Conservation (phyloP, 768 basidiomycete species). For the Panaeolus cyanescens region DNA sequence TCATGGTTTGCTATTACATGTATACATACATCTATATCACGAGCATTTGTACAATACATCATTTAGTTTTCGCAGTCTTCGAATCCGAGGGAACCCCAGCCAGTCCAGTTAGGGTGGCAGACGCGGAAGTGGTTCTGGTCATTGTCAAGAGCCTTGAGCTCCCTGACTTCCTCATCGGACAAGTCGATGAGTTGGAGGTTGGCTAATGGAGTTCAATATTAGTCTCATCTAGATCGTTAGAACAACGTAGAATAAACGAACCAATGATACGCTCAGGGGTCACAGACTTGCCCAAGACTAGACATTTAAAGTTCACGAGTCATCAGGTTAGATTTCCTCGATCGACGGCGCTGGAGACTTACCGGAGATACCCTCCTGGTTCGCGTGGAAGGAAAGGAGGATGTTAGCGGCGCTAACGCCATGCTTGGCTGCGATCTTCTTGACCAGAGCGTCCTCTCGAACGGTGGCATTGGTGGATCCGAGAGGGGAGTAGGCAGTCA, state of each 20-base stretch:
- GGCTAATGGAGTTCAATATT: conserved; percentile 27
- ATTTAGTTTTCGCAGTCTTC: conserved; percentile 42
- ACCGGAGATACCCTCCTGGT: conserved; percentile 59
- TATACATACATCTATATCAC: neutral
- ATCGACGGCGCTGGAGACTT: conserved; percentile 10
- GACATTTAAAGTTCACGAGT: neutral
- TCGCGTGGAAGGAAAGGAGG: conserved; percentile 74
- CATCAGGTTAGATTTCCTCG: neutral
- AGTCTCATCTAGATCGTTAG: neutral
- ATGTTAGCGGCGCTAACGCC: conserved; percentile 62
- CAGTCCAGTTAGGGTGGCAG: conserved; percentile 66
- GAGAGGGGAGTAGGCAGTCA: conserved; percentile 82
- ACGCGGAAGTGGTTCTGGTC: conserved; percentile 59
- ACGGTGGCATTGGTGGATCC: conserved; percentile 74
- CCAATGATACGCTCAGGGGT: conserved; percentile 63
- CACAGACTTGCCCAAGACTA: conserved; percentile 78
- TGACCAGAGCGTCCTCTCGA: conserved; percentile 58
- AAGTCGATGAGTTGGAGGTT: conserved; percentile 67
- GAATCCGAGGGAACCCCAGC: conserved; percentile 65
- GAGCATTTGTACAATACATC: neutral
- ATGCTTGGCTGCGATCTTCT: conserved; percentile 64
- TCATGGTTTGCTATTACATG: neutral
- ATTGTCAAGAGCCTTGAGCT: conserved; percentile 61
- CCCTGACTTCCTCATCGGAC: conserved; percentile 57
- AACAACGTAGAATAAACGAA: conserved; percentile 25